Evolutionary conservation across 208 protist genomes (phyloP).

Genomic region (Willaertia magna): DNA sequence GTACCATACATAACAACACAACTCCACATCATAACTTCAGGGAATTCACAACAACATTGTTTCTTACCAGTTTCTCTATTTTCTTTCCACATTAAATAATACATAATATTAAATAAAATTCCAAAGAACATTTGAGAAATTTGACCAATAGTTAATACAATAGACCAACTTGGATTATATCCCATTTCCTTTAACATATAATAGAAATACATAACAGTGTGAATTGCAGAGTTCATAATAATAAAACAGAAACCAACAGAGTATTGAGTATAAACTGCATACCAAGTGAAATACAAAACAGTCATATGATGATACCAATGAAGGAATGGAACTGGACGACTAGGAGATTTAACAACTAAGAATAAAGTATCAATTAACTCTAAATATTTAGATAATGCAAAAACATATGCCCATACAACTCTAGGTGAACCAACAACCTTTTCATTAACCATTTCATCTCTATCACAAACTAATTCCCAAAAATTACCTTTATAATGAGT

Average conservation of each 20-base stretch:
- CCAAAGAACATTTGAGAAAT: conserved; percentile 8
- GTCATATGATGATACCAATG: conserved; percentile 6
- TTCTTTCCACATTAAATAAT: background rate
- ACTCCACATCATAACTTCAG: background rate
- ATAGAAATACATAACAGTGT: conserved; percentile 6
- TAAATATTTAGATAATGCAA: background rate
- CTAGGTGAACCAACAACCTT: background rate
- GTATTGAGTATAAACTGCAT: background rate
- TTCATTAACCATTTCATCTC: background rate
- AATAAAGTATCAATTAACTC: conserved; percentile 1
- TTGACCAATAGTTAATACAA: background rate
- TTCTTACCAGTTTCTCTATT: background rate
- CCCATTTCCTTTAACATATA: background rate
- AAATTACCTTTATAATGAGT: background rate
- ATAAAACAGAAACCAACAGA: background rate
- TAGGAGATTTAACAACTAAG: background rate
- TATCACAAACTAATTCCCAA: background rate
- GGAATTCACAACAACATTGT: background rate
- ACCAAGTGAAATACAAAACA: conserved; percentile 5
- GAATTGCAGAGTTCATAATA: background rate
- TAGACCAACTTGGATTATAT: background rate
- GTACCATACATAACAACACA: conserved; percentile 1
- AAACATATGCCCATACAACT: background rate
- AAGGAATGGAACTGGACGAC: background rate
- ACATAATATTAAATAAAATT: background rate